These are phyloP conservation scores for Combretum micranthum DNA, from an alignment of 345 rosid species.

Conservation along the genomic window DNA sequence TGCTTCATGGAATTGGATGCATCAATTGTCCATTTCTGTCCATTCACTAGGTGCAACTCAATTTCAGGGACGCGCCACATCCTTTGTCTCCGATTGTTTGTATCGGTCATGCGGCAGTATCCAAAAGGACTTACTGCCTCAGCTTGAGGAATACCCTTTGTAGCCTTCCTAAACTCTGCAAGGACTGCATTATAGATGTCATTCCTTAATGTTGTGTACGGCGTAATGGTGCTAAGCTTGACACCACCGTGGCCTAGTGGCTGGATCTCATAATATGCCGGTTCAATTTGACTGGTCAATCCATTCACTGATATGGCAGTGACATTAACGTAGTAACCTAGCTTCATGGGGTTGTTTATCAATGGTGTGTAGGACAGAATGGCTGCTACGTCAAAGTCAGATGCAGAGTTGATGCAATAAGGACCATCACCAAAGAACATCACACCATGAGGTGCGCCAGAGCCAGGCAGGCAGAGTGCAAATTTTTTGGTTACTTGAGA, in stretches of 20 bases:
- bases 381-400: constrained; percentile 4
- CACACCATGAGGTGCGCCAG: constrained; percentile 8
- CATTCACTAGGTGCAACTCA: too few relatives aligned
- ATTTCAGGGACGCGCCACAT: too few relatives aligned
- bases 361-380: constrained; percentile 17
- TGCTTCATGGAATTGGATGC: too few relatives aligned
- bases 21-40: too few relatives aligned
- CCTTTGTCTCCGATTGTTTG: background rate
- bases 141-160: background rate
- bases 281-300: background rate
- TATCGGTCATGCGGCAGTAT: background rate
- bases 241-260: constrained; percentile 14
- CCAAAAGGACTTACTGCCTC: background rate
- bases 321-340: constrained; percentile 22
- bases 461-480: constrained; percentile 14
- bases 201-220: constrained; percentile 19
- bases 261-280: constrained; percentile 7
- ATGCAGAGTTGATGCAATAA: constrained; percentile 8
- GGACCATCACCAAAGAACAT: constrained; percentile 16
- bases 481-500: constrained; percentile 8
- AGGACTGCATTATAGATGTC: constrained; percentile 11
- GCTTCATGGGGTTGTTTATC: constrained; percentile 9
- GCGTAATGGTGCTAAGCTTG: constrained; percentile 15
- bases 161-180: constrained; percentile 8
- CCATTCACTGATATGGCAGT: constrained; percentile 14